Base-by-base conservation (phyloP, 352 stramenopile genomes). In the Phytopythium oedochilum region DNA sequence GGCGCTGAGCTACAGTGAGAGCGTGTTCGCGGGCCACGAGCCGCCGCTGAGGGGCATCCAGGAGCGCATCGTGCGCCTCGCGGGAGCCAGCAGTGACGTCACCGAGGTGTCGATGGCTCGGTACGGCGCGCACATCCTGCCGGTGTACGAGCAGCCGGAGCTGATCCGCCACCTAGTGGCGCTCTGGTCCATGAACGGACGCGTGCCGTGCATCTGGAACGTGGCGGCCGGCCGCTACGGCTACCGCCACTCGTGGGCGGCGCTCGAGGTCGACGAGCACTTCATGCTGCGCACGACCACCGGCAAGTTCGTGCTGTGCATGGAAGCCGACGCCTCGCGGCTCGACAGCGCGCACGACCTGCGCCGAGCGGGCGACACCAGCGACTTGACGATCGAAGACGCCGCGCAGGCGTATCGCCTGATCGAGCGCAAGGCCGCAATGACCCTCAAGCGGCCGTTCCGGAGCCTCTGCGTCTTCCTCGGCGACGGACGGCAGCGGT, bases 241-340 rank as follows among this genome's bases (percentile, higher is more conserved):
- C 26, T 86, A 79, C 39, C 74, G 75, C n/a, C 74, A 88, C 40
- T 83, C 77, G 36, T 88, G 77, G 77, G 57, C 55, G 22, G 53
- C 62, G 25, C 49, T 88, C 9, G 55, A 67, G 38, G 57, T 88
- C 38, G 74, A 86, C 26, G 63, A 63, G 29, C 66, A 69, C 4
- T 88, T 75, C 55, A 68, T 88, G 66, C 60, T 88, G 45, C 70
- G 69, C 1, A 84, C 77, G 28, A 86, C 77, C 10, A 88, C 77
- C 2, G 77, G 72, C 29, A 88, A 86, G 58, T 81, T 70, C 31
- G 73, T 86, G 22, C 53, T 88, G 51, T 85, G 73, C 22, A 86
- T 88, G 31, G 77, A 88, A 55, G 77, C 77, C 6, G 77, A 86
- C 50, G 70, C 71, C 22, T 84, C 74, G 12, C 62, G 74, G 8